Base-by-base conservation (phyloP, 2,329 filamentous ascomycete genomes). In the Sporothrix curviconia region DNA sequence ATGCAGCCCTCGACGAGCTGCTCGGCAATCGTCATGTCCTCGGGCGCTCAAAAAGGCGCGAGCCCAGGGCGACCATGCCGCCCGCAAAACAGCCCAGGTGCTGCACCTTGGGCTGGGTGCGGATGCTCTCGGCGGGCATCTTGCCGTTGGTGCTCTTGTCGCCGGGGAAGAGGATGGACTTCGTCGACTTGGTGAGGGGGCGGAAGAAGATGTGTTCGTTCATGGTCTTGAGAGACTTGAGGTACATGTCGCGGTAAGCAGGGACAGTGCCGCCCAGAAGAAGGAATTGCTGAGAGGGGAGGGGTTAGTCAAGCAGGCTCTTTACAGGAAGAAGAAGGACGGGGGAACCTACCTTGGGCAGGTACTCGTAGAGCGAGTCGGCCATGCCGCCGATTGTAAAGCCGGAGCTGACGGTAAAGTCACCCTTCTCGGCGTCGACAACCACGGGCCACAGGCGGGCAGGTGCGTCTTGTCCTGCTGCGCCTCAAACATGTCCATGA, bases 1-100 rank as follows among this genome's bases (percentile, higher is more conserved):
- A 86, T 75, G 64, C 84, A 87, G 15, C 81, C 83, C 60, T 86
- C 78, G 2, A 82, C 82, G 7, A 87, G 71, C 64, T 82, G 77
- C 55, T 74, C 72, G 1, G 82, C 84, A 22, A 82, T 70, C 4
- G 76, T 72, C n/a, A 87, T 68, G 52, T 87, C 83, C 2, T 76
- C 72, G 0, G 74, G 2, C 79, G 74, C 47, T 77, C 67, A 64
- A 86, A 85, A 25, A 85, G 73, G 59, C 79, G 81, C 3, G 82
- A 76, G 11, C 76, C 83, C 59, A 87, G 75, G 9, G 74, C 84
- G 6, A 86, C 79, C 84, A 87, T 86, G 24, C 83, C 84, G 12
- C 84, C 83, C 1, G 77, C 75, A 64, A 86, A 87, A 66, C 83
- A 87, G 9, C 78, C 78, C 2, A 85, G 71, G 67, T 87, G 84